These are phyloP conservation scores for Solanum hybrid DNA, from an alignment of 305 asterid genomes.

Conservation along the genomic window DNA sequence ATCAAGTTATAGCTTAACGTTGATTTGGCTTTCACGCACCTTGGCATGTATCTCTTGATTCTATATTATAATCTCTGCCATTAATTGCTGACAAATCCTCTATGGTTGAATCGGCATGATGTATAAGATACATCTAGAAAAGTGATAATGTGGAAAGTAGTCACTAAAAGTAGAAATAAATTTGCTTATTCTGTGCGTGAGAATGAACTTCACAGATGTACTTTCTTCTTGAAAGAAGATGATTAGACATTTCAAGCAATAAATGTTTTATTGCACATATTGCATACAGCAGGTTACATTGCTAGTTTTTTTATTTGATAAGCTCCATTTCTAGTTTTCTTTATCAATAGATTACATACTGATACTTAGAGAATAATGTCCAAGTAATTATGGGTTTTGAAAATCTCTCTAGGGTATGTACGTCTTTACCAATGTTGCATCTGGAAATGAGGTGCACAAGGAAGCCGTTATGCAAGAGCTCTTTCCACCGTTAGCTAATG, in stretches of 20 bases:
- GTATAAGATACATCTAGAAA: not conserved
- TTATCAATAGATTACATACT: not conserved
- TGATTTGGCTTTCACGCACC: not conserved
- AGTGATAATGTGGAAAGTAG: not conserved
- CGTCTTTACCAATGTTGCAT: slow-evolving; percentile 67
- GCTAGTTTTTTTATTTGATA: not conserved
- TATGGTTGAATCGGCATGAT: not conserved
- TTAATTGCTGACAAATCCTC: not conserved
- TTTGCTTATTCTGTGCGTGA: not conserved
- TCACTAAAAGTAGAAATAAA: not conserved
- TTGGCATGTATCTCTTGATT: not conserved
- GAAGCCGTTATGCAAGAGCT: slow-evolving; percentile 75
- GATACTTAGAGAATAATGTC: not conserved
- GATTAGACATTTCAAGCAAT: not conserved
- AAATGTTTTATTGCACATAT: not conserved
- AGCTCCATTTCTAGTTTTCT: not conserved
- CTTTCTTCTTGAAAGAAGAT: not conserved
- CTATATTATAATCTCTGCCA: not conserved
- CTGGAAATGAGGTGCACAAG: slow-evolving; percentile 84
- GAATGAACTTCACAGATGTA: not conserved
- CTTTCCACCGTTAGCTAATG: slow-evolving; percentile 32
- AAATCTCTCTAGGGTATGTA: slow-evolving; percentile 53
- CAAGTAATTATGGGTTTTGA: not conserved
- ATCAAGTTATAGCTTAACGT: not conserved
- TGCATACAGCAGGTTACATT: not conserved